Evolutionary conservation across 805 yeast species (phyloP).

Genomic region (Lipomyces kockii): DNA sequence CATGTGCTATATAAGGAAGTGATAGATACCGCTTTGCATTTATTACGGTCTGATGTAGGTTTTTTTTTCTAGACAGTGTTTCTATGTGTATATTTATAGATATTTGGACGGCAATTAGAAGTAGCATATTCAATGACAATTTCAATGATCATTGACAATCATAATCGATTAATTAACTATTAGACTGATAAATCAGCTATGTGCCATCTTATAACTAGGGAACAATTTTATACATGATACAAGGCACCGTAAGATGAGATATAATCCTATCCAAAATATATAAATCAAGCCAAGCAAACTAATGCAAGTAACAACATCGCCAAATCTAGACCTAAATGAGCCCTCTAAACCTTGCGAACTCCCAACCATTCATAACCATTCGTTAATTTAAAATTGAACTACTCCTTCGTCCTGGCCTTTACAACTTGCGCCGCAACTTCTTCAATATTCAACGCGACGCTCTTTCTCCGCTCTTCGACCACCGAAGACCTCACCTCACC

Average conservation of each 20-base stretch:
- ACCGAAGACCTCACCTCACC: background rate
- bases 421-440: slow-evolving; percentile 24
- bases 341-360: background rate
- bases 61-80: background rate
- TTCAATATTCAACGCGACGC: slow-evolving; percentile 19
- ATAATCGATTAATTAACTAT: background rate
- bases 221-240: background rate
- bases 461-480: slow-evolving; percentile 2
- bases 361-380: background rate
- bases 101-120: background rate
- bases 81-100: background rate
- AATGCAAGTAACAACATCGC: background rate
- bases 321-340: background rate
- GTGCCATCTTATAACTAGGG: background rate
- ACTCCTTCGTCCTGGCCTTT: background rate
- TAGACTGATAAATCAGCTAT: background rate
- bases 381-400: background rate
- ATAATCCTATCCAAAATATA: background rate
- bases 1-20: background rate
- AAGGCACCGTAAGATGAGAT: background rate
- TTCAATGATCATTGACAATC: background rate
- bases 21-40: background rate
- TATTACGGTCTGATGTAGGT: background rate
- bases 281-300: background rate
- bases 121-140: background rate